Conservation (phyloP, 2,329 filamentous ascomycete genomes). For the Colletotrichum lini region DNA sequence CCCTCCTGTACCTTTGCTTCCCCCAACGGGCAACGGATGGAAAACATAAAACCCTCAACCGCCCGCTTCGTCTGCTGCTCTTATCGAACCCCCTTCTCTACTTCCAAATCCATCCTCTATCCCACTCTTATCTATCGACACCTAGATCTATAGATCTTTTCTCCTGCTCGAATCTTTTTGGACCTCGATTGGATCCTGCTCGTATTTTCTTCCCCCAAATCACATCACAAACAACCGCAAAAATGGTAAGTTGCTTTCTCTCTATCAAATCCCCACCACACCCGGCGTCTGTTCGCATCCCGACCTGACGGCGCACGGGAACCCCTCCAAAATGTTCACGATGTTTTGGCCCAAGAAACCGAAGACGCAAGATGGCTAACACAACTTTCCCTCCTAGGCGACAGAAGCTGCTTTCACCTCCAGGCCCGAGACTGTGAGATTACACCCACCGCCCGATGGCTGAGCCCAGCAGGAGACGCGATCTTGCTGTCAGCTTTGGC, state of each 20-base stretch:
- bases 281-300: slow-evolving; percentile 7
- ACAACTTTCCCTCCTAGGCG: slow-evolving; percentile 44
- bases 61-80: slow-evolving; percentile 27
- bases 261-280: background rate
- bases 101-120: slow-evolving; percentile 19
- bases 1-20: background rate
- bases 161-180: background rate
- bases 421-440: slow-evolving; percentile 53
- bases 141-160: slow-evolving; percentile 27
- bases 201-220: slow-evolving; percentile 16
- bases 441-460: slow-evolving; percentile 7
- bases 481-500: slow-evolving; percentile 4
- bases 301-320: background rate
- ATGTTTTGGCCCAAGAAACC: background rate
- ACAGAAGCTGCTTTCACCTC: slow-evolving; percentile 49
- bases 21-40: slow-evolving; percentile 15
- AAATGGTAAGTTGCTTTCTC: slow-evolving; percentile 45
- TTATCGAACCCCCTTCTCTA: slow-evolving; percentile 21
- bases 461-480: background rate
- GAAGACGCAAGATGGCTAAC: slow-evolving; percentile 37
- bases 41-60: slow-evolving; percentile 46
- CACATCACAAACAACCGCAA: slow-evolving; percentile 39
- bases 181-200: slow-evolving; percentile 11
- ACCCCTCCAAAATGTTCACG: background rate
- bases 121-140: slow-evolving; percentile 7